Evolutionary conservation across 2,329 filamentous ascomycete species (phyloP).

Genomic region (Diaporthe citriasiana): DNA sequence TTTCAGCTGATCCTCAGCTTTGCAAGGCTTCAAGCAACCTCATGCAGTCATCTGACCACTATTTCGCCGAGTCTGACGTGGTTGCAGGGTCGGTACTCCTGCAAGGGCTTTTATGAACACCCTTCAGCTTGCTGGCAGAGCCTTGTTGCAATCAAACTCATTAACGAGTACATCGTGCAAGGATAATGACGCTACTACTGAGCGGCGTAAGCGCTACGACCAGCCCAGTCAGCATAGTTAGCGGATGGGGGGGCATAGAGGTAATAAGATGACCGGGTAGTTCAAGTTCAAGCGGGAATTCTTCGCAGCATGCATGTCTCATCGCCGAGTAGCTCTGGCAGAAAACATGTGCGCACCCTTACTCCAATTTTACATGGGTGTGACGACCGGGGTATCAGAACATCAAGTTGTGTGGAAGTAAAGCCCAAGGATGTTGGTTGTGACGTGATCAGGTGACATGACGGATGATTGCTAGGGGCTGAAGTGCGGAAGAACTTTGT

Average conservation of each 20-base stretch:
- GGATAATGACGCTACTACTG: background rate
- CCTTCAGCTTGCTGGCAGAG: background rate
- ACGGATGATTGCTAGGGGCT: background rate
- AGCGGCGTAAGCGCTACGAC: background rate
- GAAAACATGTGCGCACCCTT: no score
- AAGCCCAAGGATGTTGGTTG: background rate
- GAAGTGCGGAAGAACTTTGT: rapidly evolving
- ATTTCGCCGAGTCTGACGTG: background rate
- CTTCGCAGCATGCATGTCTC: background rate
- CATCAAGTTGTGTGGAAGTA: background rate
- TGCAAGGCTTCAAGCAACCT: background rate
- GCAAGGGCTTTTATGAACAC: background rate
- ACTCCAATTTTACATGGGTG: no score
- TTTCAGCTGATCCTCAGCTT: background rate
- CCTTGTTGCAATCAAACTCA: background rate
- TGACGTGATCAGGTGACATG: background rate
- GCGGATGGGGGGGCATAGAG: background rate
- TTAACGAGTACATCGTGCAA: background rate
- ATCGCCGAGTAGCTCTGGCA: background rate
- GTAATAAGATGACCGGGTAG: background rate
- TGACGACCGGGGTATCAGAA: no score
- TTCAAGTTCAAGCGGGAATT: background rate
- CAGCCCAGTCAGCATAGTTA: background rate
- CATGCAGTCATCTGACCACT: background rate
- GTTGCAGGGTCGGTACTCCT: background rate